Conservation (phyloP, 1,284 basidiomycete species). For the Sphaerobolus stellatus region DNA sequence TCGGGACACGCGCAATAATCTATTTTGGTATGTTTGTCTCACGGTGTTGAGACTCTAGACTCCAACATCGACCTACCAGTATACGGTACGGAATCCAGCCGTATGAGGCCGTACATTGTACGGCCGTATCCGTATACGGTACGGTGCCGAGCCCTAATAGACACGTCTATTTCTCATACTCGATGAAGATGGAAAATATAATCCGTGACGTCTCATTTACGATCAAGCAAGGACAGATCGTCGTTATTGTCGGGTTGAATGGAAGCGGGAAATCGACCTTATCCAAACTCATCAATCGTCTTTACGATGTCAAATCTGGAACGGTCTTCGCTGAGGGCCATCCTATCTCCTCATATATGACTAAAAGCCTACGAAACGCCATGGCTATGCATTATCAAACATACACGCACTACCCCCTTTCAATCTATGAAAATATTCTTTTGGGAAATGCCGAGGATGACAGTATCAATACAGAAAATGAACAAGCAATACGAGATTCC, state of each 20-base stretch:
- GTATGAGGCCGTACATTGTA: conserved; percentile 8
- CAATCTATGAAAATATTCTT: conserved; percentile 46
- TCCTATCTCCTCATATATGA: conserved; percentile 34
- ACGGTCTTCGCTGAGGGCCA: conserved; percentile 40
- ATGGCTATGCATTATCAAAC: conserved; percentile 46
- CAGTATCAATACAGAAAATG: conserved; percentile 7
- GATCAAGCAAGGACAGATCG: conserved; percentile 46
- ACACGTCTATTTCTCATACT: conserved; percentile 48
- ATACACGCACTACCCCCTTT: conserved; percentile 43
- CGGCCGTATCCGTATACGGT: conserved; percentile 2
- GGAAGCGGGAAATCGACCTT: conserved; percentile 47
- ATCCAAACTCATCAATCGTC: conserved; percentile 42
- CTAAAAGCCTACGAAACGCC: conserved; percentile 36
- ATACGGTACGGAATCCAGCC: conserved; percentile 26
- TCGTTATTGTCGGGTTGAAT: conserved; percentile 47
- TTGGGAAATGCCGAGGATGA: conserved; percentile 32
- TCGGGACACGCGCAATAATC: too few species aligned
- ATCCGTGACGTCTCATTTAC: conserved; percentile 41
- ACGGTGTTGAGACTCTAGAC: too few species aligned
- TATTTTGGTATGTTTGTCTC: too few species aligned
- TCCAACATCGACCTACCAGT: too few species aligned
- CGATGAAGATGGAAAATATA: conserved; percentile 39
- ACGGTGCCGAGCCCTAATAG: conserved; percentile 22
- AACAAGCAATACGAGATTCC: conserved; percentile 8
- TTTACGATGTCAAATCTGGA: conserved; percentile 44